A percentile compares a stretch with the other conserved stretches of the same genome.
These are phyloP conservation scores for Hortiboletus rubellus DNA, from an alignment of 1,284 basidiomycete species.

Conservation along the genomic window DNA sequence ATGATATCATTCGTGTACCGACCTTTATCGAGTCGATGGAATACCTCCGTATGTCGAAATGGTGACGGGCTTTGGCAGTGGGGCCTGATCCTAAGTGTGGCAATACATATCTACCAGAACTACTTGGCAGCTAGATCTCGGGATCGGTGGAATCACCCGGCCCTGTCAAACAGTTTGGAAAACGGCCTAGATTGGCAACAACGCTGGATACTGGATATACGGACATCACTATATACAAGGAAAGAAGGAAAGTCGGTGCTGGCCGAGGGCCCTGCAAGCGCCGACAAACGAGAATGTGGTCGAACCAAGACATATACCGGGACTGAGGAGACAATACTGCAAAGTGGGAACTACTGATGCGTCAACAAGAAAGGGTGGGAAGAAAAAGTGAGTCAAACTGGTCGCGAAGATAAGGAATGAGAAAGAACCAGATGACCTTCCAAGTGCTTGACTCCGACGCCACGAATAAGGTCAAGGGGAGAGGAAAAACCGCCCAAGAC, in stretches of 20 bases:
- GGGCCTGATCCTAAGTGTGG: no score
- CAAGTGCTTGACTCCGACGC: neutral
- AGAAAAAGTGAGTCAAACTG: neutral
- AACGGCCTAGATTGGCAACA: no score
- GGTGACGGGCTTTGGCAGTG: no score
- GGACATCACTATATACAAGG: no score
- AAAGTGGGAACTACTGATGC: neutral
- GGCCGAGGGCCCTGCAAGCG: constrained; percentile 1
- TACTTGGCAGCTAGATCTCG: no score
- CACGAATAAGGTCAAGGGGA: neutral
- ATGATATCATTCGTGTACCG: no score
- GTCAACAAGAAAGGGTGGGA: neutral
- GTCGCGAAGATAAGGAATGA: neutral
- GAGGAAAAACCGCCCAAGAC: neutral
- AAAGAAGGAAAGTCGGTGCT: neutral
- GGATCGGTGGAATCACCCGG: no score
- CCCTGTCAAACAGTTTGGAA: no score
- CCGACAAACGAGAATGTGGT: neutral
- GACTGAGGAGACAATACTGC: neutral
- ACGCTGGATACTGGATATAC: no score
- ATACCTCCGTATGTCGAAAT: no score
- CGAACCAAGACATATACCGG: neutral
- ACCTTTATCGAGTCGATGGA: no score
- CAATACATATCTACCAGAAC: no score
- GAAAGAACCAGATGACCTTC: constrained; percentile 6